Evolutionary conservation across 371 early-diverging fungal genomes (phyloP), one percentile per base, ranked within the genome.

Genomic region (Mucor circinelloides): DNA sequence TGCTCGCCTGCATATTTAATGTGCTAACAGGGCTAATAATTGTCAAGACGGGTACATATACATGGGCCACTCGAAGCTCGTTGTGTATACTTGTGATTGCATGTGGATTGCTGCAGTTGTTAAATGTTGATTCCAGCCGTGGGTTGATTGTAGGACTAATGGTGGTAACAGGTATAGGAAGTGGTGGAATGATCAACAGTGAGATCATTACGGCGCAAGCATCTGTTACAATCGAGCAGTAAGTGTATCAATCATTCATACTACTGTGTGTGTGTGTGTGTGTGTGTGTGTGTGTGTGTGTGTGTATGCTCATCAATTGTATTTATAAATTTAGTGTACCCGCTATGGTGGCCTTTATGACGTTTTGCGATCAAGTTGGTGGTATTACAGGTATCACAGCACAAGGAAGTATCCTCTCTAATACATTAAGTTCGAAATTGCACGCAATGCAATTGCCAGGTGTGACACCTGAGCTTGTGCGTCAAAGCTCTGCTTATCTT

Each of bases 131-230:
- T 21, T 76, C 78, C 1, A 74, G 72, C 19, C 69, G 73, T 15
- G 81, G 81, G 0, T 32, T 78, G 8, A 78, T 80, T 63, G 78
- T 80, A 10, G 78, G 78, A 2, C 52, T 80, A 23, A 80, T 80
- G 81, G 63, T 80, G 4, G 64, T 86, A 8, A 80, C 89, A 3
- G 93, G 93, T 3, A 61, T 89, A 8, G 93, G 90, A 13, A 87
- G 85, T 25, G 91, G 89, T 30, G 91, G 91, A 6, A 85, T 91
- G 76, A 83, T 89, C 63, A 81, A 84, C 50, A 74, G 74, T 57
- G 74, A 73, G 38, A 80, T 80, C n/a, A 78, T 80, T 30, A 76
- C 81, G 12, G 81, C 81, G 0, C 81, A 80, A 50, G 81, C 76
- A 17, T 80, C 81, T 0, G 81, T 80, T 25, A 25, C 69, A 19